Evolutionary conservation across 2,329 filamentous ascomycete genomes (phyloP).

Genomic region (Cladosporium sp.): DNA sequence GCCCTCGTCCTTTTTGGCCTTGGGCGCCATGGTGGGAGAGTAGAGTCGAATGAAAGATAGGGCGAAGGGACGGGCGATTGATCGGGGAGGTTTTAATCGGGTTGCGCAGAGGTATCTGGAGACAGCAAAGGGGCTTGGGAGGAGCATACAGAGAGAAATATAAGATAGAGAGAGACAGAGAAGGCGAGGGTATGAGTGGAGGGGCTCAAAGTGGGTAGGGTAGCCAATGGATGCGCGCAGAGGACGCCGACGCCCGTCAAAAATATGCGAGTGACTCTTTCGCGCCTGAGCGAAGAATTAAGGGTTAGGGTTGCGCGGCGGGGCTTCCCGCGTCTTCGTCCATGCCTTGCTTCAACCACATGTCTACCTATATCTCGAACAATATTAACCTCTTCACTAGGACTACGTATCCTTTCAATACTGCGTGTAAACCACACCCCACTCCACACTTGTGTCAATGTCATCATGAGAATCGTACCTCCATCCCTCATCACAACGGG

Average conservation of each 20-base stretch:
- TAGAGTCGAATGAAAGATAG: conserved; percentile 10
- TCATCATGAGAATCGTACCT: neutral
- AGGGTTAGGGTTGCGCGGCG: conserved; percentile 5
- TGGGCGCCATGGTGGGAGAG: conserved; percentile 31
- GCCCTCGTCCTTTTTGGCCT: conserved; percentile 27
- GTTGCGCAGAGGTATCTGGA: conserved; percentile 8
- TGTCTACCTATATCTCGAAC: no score
- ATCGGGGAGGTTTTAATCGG: conserved; percentile 1
- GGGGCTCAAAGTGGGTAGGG: conserved; percentile 12
- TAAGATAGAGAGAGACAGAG: no score
- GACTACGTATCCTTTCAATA: no score
- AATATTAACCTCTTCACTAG: no score
- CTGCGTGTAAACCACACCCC: no score
- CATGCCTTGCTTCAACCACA: no score
- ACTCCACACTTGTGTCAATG: neutral
- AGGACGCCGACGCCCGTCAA: conserved; percentile 5
- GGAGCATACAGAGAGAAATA: conserved; percentile 12
- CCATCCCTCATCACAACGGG: neutral
- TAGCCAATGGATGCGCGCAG: conserved; percentile 8
- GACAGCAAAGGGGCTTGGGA: neutral
- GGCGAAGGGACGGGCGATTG: neutral
- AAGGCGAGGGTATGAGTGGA: conserved; percentile 1
- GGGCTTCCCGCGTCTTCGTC: neutral
- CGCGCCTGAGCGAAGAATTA: neutral
- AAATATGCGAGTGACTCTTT: conserved; percentile 12